Conservation (phyloP, 1,139 yeast genomes). For the Sugiyamaella castrensis region DNA sequence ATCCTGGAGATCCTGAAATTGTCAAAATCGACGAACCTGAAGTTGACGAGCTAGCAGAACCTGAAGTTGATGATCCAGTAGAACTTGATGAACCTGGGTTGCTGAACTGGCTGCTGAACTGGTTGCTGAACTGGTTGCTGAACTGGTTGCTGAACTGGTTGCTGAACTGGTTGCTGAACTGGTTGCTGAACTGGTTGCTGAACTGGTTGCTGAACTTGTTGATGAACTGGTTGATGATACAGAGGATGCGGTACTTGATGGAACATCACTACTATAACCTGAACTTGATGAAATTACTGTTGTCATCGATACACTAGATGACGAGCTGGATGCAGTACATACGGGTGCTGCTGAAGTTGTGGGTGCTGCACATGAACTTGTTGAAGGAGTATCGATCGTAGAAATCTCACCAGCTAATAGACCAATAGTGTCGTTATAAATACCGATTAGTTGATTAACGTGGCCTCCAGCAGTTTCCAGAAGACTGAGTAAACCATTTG, state of each 20-base stretch:
- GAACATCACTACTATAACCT: neutral
- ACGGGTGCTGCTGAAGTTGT: neutral
- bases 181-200: neutral
- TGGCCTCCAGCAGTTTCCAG: constrained; percentile 1
- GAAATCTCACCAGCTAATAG: constrained; percentile 1
- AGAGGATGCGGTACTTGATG: constrained; percentile 6
- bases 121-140: neutral
- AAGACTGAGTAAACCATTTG: neutral
- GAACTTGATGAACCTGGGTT: constrained; percentile 6
- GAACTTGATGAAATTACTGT: constrained; percentile 1
- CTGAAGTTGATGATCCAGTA: constrained; percentile 5
- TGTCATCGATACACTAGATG: neutral
- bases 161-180: neutral
- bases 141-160: neutral
- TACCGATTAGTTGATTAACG: constrained; percentile 1
- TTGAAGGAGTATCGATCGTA: constrained; percentile 2
- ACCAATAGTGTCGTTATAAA: constrained; percentile 3
- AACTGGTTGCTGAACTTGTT: neutral
- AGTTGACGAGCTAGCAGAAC: neutral
- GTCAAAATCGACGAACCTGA: constrained; percentile 3
- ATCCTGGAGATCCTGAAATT: constrained; percentile 2
- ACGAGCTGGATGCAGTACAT: neutral
- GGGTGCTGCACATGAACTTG: neutral
- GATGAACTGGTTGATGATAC: neutral
- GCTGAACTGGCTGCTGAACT: constrained; percentile 5